These are phyloP conservation scores for Oryza punctata DNA, from an alignment of 176 grass and related monocot genomes.

Conservation along the genomic window DNA sequence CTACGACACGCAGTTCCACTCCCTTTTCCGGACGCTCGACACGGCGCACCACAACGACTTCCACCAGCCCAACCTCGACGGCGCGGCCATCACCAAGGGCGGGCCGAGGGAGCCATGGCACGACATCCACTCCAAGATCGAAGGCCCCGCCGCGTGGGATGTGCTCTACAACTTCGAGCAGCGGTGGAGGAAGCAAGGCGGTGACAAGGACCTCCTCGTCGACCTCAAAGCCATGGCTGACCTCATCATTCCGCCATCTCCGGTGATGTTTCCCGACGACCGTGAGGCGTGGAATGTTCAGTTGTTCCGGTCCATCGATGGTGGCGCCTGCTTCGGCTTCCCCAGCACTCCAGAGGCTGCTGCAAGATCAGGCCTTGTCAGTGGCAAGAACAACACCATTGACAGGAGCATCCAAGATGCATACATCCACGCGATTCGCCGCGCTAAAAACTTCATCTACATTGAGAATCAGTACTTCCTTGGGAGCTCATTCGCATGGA, in stretches of 20 bases:
- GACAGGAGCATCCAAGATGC: constrained; percentile 97
- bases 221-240: constrained; percentile 57
- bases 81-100: constrained; percentile 49
- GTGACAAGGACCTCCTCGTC: constrained; percentile 48
- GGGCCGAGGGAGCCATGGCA: constrained; percentile 94
- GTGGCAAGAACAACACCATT: constrained; percentile 82
- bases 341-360: constrained; percentile 71
- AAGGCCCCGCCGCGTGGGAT: constrained; percentile 88
- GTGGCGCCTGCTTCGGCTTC: constrained; percentile 69
- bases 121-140: constrained; percentile 76
- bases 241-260: constrained; percentile 70
- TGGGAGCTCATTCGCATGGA: constrained; percentile 87
- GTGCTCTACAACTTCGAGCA: constrained; percentile 93
- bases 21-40: constrained; percentile 80
- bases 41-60: constrained; percentile 75
- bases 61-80: constrained; percentile 66
- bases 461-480: constrained; percentile 98
- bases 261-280: constrained; percentile 70
- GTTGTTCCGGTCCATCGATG: constrained; percentile 84
- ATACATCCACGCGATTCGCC: constrained; percentile 85
- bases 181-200: constrained; percentile 82
- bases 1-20: constrained; percentile 88
- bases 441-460: constrained; percentile 81
- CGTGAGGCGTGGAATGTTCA: constrained; percentile 81
- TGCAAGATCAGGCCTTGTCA: constrained; percentile 65